These are phyloP conservation scores for Pholiota microspora DNA, from an alignment of 768 basidiomycete species.

Conservation along the genomic window DNA sequence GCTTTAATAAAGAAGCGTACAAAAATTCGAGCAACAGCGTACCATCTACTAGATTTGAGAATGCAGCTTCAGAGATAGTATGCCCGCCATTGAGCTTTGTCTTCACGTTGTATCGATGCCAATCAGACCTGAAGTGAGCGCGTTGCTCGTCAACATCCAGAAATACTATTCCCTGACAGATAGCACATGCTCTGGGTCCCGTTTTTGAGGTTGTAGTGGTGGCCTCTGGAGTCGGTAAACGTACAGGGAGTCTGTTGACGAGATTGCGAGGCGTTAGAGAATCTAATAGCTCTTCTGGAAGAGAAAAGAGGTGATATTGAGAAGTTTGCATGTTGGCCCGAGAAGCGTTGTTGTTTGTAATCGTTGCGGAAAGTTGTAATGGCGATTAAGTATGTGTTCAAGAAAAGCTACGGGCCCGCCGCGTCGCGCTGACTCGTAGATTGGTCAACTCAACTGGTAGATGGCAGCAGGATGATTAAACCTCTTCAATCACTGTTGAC, in stretches of 20 bases:
- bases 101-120: conserved; percentile 98
- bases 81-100: conserved; percentile 62
- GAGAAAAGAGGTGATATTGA: conserved; percentile 65
- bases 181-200: conserved; percentile 60
- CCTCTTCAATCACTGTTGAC: conserved; percentile 14
- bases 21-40: conserved; percentile 19
- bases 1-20: neutral
- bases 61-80: conserved; percentile 67
- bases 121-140: conserved; percentile 87
- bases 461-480: no score
- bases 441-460: neutral
- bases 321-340: conserved; percentile 26
- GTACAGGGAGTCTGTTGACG: conserved; percentile 36
- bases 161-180: conserved; percentile 72
- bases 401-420: conserved; percentile 2
- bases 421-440: conserved; percentile 7
- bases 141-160: conserved; percentile 79
- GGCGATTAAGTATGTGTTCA: neutral
- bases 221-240: conserved; percentile 34
- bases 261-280: conserved; percentile 69
- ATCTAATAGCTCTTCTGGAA: conserved; percentile 68
- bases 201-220: conserved; percentile 27
- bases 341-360: neutral
- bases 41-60: conserved; percentile 83
- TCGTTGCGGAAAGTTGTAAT: neutral